phyloP scores from a whole-genome alignment of 768 basidiomycete genomes.

The Candolleomyces eurysporus region DNA sequence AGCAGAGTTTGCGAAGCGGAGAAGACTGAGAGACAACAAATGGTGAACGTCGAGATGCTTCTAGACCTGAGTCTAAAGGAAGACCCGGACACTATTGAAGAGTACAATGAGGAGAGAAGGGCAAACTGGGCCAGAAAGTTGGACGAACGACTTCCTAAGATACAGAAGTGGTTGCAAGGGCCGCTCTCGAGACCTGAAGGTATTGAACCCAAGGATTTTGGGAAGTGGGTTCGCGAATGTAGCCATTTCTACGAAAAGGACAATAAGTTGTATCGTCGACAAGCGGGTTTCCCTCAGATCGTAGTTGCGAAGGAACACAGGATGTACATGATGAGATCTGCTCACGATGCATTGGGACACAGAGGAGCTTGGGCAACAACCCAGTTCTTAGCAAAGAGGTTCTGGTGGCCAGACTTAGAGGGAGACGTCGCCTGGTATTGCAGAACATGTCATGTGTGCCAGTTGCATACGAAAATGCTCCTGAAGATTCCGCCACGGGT shows the following conservation, averaged over 20 bases:
- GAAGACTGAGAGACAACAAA: not conserved
- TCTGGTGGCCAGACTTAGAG: slow-evolving; percentile 29
- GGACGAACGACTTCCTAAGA: not conserved
- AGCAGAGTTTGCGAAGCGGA: no score
- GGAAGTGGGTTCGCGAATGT: not conserved
- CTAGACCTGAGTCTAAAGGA: not conserved
- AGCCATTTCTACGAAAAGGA: slow-evolving; percentile 19
- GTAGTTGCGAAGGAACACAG: slow-evolving; percentile 14
- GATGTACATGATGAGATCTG: slow-evolving; percentile 17
- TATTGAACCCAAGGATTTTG: not conserved
- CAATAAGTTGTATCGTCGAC: slow-evolving; percentile 12
- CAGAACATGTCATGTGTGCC: slow-evolving; percentile 21
- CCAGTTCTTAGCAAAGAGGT: slow-evolving; percentile 13
- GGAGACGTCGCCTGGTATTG: slow-evolving; percentile 23
- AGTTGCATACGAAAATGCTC: slow-evolving; percentile 16
- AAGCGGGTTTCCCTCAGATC: slow-evolving; percentile 14
- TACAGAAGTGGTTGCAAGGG: not conserved
- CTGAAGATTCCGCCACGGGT: slow-evolving; percentile 16
- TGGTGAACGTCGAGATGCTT: not conserved
- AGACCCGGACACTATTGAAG: not conserved
- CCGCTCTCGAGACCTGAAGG: not conserved
- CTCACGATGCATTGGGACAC: slow-evolving; percentile 25
- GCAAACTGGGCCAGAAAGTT: not conserved
- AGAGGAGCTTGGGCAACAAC: slow-evolving; percentile 19
- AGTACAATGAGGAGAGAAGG: not conserved